A percentile compares a stretch with the other conserved stretches of the same genome.
phyloP scores from a whole-genome alignment of 495 filamentous ascomycete genomes.

The Podospora pseudoanserina region DNA sequence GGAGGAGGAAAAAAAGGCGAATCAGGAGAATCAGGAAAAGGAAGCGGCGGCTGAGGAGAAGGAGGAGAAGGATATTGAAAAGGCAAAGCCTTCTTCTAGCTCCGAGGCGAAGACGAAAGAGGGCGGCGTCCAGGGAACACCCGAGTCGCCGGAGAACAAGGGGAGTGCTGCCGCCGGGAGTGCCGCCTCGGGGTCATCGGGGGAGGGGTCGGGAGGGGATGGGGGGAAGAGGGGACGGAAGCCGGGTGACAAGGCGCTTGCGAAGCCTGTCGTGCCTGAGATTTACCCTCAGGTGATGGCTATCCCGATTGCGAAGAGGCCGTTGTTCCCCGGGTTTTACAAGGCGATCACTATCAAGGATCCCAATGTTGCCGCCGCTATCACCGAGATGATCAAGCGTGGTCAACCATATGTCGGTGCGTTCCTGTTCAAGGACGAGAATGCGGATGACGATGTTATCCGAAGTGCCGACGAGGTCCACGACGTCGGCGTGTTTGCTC shows the following conservation, averaged over 20 bases:
- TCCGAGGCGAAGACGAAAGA: slow-evolving; percentile 34
- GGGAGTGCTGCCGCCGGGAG: slow-evolving; percentile 38
- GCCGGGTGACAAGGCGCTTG: slow-evolving; percentile 64
- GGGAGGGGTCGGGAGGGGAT: slow-evolving; percentile 40
- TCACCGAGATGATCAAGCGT: slow-evolving; percentile 95
- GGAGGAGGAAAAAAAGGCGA: slow-evolving; percentile 48
- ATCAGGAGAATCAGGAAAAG: slow-evolving; percentile 40
- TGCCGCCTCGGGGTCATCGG: slow-evolving; percentile 41
- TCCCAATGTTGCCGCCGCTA: slow-evolving; percentile 79
- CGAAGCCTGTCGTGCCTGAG: slow-evolving; percentile 86
- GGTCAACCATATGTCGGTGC: slow-evolving; percentile 97
- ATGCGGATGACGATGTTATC: slow-evolving; percentile 86
- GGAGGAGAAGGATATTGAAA: slow-evolving; percentile 35
- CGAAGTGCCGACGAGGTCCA: slow-evolving; percentile 84
- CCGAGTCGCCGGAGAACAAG: slow-evolving; percentile 44
- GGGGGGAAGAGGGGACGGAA: slow-evolving; percentile 60
- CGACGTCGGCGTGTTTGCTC: slow-evolving; percentile 93
- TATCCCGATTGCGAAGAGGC: slow-evolving; percentile 93
- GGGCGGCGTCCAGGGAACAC: slow-evolving; percentile 25
- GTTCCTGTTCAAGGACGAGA: slow-evolving; percentile 95
- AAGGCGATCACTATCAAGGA: slow-evolving; percentile 96
- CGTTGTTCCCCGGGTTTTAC: slow-evolving; percentile 96
- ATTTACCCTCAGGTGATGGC: slow-evolving; percentile 98
- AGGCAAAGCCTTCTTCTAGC: slow-evolving; percentile 39
- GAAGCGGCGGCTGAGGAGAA: slow-evolving; percentile 41